Base-by-base conservation (phyloP, 176 grass and related monocot genomes). In the Alopecurus myosuroides region DNA sequence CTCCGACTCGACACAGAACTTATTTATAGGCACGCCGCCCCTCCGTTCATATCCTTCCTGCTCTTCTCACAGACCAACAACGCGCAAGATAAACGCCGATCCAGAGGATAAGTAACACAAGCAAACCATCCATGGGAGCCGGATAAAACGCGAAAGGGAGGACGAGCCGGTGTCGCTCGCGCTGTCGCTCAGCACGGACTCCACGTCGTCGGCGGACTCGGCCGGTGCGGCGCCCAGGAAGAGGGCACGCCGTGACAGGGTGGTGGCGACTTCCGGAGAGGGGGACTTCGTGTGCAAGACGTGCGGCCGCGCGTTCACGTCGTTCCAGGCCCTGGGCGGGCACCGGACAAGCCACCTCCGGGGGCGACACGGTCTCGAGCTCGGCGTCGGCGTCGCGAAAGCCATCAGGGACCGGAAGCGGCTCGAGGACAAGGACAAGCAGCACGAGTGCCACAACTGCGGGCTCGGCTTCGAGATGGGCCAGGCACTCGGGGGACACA, bases 401-500 rank as follows among this genome's bases (percentile, higher is more conserved):
- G 33, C 36, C 6, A 80, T 53, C 55, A 56, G 13, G 42, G 39
- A 81, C 0, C 70, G 66, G 20, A 46, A 82, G 58, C 25, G 82
- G 25, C 12, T 26, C 77, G 58, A 11, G 23, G 46, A 62, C n/a
- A 13, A 55, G 0, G 36, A 62, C 7, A 12, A 41, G 0, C 31
- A 11, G 33, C 88, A 95, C 77, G 79, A 92, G 55, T 95, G 93
- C 82, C 42, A 81, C 41, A 49, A 92, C 76, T 92, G 93, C 76
- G 90, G 90, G 22, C 73, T 83, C 1, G 90, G 83, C 0, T 94
- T 94, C 82, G 77, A 86, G 77, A 83, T 78, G 72, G 93, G 87
- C 0, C 93, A 94, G 85, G 93, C 93, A 53, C 57, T 94, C 1
- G 93, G 92, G 0, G 92, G 90, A 0, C 92, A 94, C 85, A 94